Evolutionary conservation across 139 green algal species (phyloP), one percentile per base, ranked within the genome.

Genomic region (Chlamydomonas sphaeroides): DNA sequence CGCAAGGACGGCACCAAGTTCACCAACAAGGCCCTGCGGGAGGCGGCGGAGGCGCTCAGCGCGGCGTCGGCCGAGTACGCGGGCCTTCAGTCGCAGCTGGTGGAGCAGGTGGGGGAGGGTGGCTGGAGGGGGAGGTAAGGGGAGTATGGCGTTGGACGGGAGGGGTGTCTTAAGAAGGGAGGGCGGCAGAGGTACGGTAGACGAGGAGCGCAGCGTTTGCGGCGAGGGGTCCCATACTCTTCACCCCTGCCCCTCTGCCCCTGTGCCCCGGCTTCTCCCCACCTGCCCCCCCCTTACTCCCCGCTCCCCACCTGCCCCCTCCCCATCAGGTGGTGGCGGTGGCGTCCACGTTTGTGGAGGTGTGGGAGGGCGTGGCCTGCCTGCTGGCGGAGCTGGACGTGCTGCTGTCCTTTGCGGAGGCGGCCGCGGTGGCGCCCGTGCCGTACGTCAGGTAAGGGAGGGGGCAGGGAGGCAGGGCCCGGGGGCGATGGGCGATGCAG

Each of bases 1-100:
- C 90, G 93, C 77, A 99, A 99, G 91, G 97, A 99, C 84, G 97
- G 97, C 63, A 93, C 93, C 62, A 98, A 98, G 91, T 99, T 99
- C 94, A 97, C 94, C 33, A 98, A 87, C 89, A 80, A 86, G 57
- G 66, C 86, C 26, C 90, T 99, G 48, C 84, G 89, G 53, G 74
- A 86, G 18, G 90, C 93, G 20, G 95, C 96, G 15, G 84, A 95
- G 67, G 74, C 83, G 25, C 90, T 98, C 67, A 82, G 91, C 68
- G 85, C 86, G 39, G 68, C 95, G 5, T 86, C 85, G 1, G 82
- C 69, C 0, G 77, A 93, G 42, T 99, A 99, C 76, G 87, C 95
- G 53, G 68, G 74, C 18, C 84, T 93, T 68, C 96, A 98, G 89
- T 84, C 85, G 35, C 87, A 94, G 75, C 91, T 98, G 30, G 92